Percentiles rank a stretch among this genome's conserved stretches.
phyloP scores from a whole-genome alignment of 176 grass and related monocot genomes.

The Coix lacrymajobi region DNA sequence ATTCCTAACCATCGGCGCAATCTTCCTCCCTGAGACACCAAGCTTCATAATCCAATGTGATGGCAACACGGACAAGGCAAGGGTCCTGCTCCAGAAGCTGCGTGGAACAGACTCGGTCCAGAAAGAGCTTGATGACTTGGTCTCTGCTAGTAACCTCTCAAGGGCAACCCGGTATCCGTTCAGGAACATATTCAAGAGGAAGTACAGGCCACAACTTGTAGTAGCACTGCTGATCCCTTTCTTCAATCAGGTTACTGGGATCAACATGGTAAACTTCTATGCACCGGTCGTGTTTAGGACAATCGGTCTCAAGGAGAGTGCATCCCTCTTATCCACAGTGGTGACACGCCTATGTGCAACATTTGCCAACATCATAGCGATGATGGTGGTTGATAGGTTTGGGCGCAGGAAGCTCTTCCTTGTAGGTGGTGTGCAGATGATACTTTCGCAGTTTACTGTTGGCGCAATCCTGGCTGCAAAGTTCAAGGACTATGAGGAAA shows the following conservation, averaged over 20 bases:
- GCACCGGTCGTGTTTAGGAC: constrained; percentile 59
- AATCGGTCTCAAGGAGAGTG: constrained; percentile 48
- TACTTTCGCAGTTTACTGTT: constrained; percentile 51
- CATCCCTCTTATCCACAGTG: constrained; percentile 45
- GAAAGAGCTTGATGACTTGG: constrained; percentile 73
- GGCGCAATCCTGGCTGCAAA: constrained; percentile 50
- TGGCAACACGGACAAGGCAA: constrained; percentile 39
- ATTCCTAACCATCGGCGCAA: constrained; percentile 49
- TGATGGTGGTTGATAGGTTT: constrained; percentile 53
- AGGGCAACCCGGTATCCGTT: constrained; percentile 40
- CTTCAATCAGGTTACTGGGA: constrained; percentile 72
- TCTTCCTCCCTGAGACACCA: constrained; percentile 84
- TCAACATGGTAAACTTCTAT: constrained; percentile 84
- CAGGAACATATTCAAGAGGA: constrained; percentile 48
- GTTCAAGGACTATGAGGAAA: constrained; percentile 54
- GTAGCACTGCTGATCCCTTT: constrained; percentile 56
- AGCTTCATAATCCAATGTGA: constrained; percentile 62
- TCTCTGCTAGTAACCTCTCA: constrained; percentile 48
- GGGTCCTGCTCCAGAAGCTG: constrained; percentile 54
- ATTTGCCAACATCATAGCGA: constrained; percentile 59
- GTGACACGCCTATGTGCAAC: constrained; percentile 59
- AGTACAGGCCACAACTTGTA: constrained; percentile 75
- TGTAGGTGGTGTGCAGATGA: constrained; percentile 63
- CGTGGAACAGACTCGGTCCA: constrained; percentile 57
- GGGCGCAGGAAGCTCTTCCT: constrained; percentile 62